These are phyloP conservation scores for Pseudogymnoascus destructans DNA, from an alignment of 2,329 filamentous ascomycete genomes.

Conservation along the genomic window DNA sequence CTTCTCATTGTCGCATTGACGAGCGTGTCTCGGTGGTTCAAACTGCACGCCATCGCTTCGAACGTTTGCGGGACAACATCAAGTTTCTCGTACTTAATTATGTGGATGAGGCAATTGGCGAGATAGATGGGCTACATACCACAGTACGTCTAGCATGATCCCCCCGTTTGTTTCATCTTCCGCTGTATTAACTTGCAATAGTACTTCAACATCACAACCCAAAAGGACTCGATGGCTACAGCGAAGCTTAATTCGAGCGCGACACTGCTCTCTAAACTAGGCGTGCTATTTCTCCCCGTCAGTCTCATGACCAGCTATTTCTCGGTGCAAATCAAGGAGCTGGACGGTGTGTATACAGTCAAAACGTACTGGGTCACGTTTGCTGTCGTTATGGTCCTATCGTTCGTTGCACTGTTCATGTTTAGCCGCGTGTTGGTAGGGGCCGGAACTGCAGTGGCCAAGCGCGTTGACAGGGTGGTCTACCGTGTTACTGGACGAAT, in stretches of 20 bases:
- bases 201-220: constrained; percentile 68
- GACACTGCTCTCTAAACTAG: constrained; percentile 59
- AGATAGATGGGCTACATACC: constrained; percentile 57
- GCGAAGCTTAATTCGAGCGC: constrained; percentile 60
- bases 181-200: constrained; percentile 25
- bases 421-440: constrained; percentile 35
- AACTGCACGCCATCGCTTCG: constrained; percentile 43
- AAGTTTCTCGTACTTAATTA: constrained; percentile 47
- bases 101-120: constrained; percentile 49
- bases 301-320: constrained; percentile 66
- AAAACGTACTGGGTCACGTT: constrained; percentile 57
- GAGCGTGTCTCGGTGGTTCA: constrained; percentile 27
- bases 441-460: constrained; percentile 15
- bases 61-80: constrained; percentile 44
- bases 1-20: constrained; percentile 27
- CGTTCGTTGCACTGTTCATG: constrained; percentile 44
- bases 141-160: constrained; percentile 34
- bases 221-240: constrained; percentile 61
- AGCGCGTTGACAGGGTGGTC: not conserved
- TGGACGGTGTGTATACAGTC: constrained; percentile 43
- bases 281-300: constrained; percentile 63
- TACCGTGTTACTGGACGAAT: not conserved
- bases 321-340: constrained; percentile 47
- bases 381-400: constrained; percentile 46
- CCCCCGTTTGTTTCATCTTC: not conserved